Evolutionary conservation across 2,329 filamentous ascomycete species (phyloP).

Genomic region (Mariannaea sp.): DNA sequence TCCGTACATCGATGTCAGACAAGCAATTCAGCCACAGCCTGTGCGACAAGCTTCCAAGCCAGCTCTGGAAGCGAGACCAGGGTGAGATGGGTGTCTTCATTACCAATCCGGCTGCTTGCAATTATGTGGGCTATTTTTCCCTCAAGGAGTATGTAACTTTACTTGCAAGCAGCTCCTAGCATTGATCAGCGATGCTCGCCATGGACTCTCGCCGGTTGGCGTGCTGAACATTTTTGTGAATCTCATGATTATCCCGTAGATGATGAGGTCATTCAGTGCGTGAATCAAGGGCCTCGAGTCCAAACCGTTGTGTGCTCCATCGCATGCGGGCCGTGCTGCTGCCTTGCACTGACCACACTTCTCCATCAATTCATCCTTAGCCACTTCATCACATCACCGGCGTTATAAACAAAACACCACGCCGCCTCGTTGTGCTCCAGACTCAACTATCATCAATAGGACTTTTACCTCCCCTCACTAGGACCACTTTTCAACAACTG

Average conservation of each 20-base stretch:
- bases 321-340: conserved; percentile 1
- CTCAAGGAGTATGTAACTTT: no score
- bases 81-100: no score
- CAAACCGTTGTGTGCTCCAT: no score
- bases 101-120: no score
- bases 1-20: no score
- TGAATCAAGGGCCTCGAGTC: background rate
- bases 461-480: background rate
- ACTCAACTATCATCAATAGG: conserved; percentile 2
- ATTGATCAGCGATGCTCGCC: no score
- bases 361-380: background rate
- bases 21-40: no score
- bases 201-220: background rate
- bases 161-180: no score
- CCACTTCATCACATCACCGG: conserved; percentile 15
- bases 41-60: no score
- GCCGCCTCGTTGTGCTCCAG: conserved; percentile 10
- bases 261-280: background rate
- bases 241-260: background rate
- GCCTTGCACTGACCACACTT: conserved; percentile 5
- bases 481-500: background rate
- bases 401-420: conserved; percentile 21
- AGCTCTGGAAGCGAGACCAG: no score
- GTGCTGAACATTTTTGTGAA: background rate
- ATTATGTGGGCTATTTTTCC: no score